Conservation (phyloP, 129 eudicot species). For the Scalesia atractyloides region DNA sequence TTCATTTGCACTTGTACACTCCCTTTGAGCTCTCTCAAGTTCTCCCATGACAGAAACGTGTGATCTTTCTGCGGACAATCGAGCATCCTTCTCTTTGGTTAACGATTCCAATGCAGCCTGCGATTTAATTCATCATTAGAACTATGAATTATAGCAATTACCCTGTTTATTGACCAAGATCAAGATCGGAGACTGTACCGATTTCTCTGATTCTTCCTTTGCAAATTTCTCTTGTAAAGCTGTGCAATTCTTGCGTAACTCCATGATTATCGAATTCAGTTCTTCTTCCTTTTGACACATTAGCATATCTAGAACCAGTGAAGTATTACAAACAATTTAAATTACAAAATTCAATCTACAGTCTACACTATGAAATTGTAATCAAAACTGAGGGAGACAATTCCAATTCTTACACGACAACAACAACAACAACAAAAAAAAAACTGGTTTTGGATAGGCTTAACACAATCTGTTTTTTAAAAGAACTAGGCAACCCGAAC, state of each 20-base stretch:
- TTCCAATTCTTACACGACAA: no score
- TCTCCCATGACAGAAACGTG: constrained; percentile 63
- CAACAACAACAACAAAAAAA: no score
- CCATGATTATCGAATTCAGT: constrained; percentile 73
- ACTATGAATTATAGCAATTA: background rate
- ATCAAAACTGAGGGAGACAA: no score
- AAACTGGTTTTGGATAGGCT: no score
- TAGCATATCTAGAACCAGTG: constrained; percentile 47
- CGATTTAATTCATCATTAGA: constrained; percentile 10
- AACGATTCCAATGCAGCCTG: constrained; percentile 80
- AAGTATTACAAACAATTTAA: background rate
- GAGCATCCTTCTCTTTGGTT: constrained; percentile 71
- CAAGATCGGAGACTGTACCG: constrained; percentile 45
- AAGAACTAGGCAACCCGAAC: no score
- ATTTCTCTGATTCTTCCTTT: constrained; percentile 72
- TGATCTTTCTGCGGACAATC: constrained; percentile 63
- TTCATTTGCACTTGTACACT: constrained; percentile 58
- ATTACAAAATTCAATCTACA: background rate
- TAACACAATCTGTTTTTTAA: no score
- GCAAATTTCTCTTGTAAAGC: constrained; percentile 62
- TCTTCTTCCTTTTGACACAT: constrained; percentile 85
- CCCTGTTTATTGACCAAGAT: background rate
- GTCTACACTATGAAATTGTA: background rate
- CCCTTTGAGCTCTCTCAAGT: constrained; percentile 71
- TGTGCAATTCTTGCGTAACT: constrained; percentile 58